Evolutionary conservation across 768 basidiomycete species (phyloP).

Genomic region (Amyloporia xantha): DNA sequence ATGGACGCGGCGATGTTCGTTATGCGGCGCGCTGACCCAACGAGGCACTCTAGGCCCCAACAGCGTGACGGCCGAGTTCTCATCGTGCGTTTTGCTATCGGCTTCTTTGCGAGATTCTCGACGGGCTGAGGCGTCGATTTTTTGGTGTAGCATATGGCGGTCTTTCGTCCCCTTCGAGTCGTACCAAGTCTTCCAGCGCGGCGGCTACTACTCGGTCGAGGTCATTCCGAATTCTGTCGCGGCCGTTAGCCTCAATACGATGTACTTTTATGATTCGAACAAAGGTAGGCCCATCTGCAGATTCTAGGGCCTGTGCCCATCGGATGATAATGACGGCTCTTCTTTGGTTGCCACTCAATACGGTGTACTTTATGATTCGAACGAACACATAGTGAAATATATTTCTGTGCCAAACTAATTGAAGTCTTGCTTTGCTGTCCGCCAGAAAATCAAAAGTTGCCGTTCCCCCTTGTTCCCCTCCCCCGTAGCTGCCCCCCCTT

Average conservation of each 20-base stretch:
- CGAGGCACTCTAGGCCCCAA: slow-evolving; percentile 47
- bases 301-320: not conserved
- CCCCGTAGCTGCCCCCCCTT: too few relatives aligned
- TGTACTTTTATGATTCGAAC: slow-evolving; percentile 89
- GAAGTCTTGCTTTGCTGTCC: too few relatives aligned
- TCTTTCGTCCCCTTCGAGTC: slow-evolving; percentile 73
- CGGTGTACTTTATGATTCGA: too few relatives aligned
- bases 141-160: slow-evolving; percentile 74
- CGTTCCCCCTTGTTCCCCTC: too few relatives aligned
- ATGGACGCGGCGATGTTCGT: slow-evolving; percentile 15
- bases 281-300: slow-evolving; percentile 66
- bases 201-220: slow-evolving; percentile 80
- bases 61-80: slow-evolving; percentile 58
- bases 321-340: not conserved
- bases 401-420: too few relatives aligned
- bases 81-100: slow-evolving; percentile 43
- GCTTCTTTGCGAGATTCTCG: too few relatives aligned
- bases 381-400: too few relatives aligned
- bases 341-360: too few relatives aligned
- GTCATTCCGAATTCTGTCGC: slow-evolving; percentile 72
- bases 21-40: slow-evolving; percentile 1
- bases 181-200: slow-evolving; percentile 77
- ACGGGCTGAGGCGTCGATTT: not conserved
- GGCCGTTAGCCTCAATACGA: slow-evolving; percentile 80
- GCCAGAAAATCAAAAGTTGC: too few relatives aligned